phyloP scores from a whole-genome alignment of 305 asterid species.

The Solanum aculeatissimum region DNA sequence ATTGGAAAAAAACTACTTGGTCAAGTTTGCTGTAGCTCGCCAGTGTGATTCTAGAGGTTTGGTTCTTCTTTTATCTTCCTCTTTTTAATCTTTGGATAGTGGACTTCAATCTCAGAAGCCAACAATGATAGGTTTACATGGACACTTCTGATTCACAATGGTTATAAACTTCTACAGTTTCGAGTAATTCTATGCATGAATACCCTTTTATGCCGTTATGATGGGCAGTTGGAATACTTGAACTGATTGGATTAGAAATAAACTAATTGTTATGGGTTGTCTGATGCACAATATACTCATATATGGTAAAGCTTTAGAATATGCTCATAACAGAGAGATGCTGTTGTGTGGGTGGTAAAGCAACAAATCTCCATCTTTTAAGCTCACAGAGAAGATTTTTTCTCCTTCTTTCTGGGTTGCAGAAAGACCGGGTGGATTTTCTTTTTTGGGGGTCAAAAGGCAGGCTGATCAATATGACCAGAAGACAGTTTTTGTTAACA shows the following conservation, averaged over 20 bases:
- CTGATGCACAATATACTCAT: background rate
- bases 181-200: background rate
- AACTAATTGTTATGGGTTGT: background rate
- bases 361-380: background rate
- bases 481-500: background rate
- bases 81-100: background rate
- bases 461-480: background rate
- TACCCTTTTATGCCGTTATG: background rate
- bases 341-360: background rate
- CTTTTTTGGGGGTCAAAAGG: background rate
- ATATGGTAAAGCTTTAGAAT: background rate
- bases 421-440: background rate
- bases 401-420: background rate
- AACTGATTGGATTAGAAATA: background rate
- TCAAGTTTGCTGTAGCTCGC: background rate
- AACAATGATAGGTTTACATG: background rate
- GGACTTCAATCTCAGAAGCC: background rate
- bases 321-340: background rate
- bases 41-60: background rate
- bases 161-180: background rate
- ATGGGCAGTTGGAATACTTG: background rate
- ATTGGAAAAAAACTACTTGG: background rate
- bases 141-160: background rate
- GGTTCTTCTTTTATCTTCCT: background rate
- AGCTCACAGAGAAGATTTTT: background rate